Evolutionary conservation across 2,329 filamentous ascomycete species (phyloP).

Genomic region (Fusarium vanettenii): DNA sequence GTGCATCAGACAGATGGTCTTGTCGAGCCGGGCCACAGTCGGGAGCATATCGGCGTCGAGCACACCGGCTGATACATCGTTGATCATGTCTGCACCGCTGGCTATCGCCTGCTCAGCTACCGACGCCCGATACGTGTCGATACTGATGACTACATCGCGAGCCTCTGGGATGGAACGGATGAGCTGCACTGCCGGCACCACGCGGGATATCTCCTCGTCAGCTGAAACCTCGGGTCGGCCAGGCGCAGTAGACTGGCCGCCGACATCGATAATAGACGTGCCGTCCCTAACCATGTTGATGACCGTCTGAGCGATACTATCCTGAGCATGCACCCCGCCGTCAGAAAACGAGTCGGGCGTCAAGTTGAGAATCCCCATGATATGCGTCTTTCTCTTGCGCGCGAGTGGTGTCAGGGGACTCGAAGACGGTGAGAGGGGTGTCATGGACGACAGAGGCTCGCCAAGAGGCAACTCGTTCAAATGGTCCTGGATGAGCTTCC

Average conservation of each 20-base stretch:
- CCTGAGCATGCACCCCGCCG: conserved; percentile 73
- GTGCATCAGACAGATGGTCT: conserved; percentile 88
- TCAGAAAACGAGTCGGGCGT: conserved; percentile 98
- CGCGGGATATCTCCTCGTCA: conserved; percentile 80
- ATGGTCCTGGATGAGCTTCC: conserved; percentile 71
- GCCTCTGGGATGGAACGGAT: conserved; percentile 76
- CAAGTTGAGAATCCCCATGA: conserved; percentile 96
- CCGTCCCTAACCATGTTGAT: conserved; percentile 73
- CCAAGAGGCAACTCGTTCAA: conserved; percentile 67
- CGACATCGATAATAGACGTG: conserved; percentile 89
- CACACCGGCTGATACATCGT: conserved; percentile 88
- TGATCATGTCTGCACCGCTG: conserved; percentile 91
- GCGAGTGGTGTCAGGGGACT: conserved; percentile 69
- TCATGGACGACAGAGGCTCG: conserved; percentile 67
- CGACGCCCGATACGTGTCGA: conserved; percentile 91
- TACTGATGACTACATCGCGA: conserved; percentile 76
- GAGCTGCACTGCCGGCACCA: conserved; percentile 81
- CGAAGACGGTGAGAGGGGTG: conserved; percentile 60
- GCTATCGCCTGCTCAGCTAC: conserved; percentile 82
- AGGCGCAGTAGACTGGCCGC: conserved; percentile 92
- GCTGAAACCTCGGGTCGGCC: conserved; percentile 74
- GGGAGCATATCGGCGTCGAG: conserved; percentile 85
- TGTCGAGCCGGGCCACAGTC: conserved; percentile 81
- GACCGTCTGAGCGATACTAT: conserved; percentile 69
- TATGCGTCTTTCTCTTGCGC: conserved; percentile 71